Evolutionary conservation across 176 grass and related monocot genomes (phyloP).

Genomic region (Chloris gayana): DNA sequence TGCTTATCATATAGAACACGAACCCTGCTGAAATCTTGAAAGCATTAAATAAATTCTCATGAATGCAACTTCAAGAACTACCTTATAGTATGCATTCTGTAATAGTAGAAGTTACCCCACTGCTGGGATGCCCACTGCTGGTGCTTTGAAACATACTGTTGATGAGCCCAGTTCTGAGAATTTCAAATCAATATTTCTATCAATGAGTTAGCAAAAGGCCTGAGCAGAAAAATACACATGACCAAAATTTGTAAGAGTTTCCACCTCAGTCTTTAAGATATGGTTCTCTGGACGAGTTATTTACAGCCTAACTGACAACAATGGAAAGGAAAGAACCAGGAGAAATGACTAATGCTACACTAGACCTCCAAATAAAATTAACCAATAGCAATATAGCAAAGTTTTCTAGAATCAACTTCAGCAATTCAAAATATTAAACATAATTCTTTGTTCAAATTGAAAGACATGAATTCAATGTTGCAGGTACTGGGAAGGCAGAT

Average conservation of each 20-base stretch:
- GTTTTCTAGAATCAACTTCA: background rate
- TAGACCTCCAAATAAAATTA: background rate
- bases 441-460: background rate
- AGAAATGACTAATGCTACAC: background rate
- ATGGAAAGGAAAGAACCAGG: background rate
- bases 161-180: slow-evolving; percentile 79
- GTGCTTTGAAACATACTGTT: slow-evolving; percentile 78
- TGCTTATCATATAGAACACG: background rate
- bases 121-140: slow-evolving; percentile 88
- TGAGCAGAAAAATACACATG: slow-evolving; percentile 1
- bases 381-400: background rate
- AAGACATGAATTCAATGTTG: background rate
- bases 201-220: background rate
- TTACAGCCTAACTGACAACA: background rate
- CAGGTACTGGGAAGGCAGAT: background rate
- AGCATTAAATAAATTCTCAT: slow-evolving; percentile 12
- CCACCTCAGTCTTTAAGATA: background rate
- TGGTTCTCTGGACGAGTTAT: background rate
- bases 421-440: slow-evolving; percentile 1
- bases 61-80: slow-evolving; percentile 25
- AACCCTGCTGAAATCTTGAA: background rate
- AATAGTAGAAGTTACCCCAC: slow-evolving; percentile 94
- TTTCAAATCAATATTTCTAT: slow-evolving; percentile 7
- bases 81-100: slow-evolving; percentile 81
- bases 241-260: background rate